Evolutionary conservation across 257 asterid genomes (phyloP).

Genomic region (Ilex aquifolium): DNA sequence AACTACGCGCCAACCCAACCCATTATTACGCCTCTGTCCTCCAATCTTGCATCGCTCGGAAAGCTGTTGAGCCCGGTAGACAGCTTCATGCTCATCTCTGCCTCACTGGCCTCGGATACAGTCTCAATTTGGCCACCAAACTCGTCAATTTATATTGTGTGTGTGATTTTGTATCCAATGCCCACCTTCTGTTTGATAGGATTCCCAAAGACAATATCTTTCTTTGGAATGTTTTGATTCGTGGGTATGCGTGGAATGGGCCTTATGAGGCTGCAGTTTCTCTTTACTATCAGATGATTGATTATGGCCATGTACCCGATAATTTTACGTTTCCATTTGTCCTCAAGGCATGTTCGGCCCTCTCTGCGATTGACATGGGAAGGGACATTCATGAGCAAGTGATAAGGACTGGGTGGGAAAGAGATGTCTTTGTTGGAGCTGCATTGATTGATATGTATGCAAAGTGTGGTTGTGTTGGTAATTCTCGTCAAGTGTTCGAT

Average conservation of each 20-base stretch:
- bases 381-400: not conserved
- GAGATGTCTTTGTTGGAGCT: not conserved
- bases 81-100: constrained; percentile 2
- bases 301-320: not conserved
- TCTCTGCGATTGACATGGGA: not conserved
- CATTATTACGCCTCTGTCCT: not conserved
- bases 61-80: not conserved
- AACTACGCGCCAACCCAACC: not conserved
- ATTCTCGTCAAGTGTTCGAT: not conserved
- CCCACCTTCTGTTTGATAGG: constrained; percentile 3
- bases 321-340: constrained; percentile 1
- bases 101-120: not conserved
- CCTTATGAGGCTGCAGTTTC: not conserved
- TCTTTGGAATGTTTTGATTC: constrained; percentile 5
- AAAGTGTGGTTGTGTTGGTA: not conserved
- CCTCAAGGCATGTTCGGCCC: constrained; percentile 1
- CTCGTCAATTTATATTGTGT: not conserved
- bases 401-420: not conserved
- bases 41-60: not conserved
- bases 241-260: constrained; percentile 5
- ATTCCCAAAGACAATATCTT: constrained; percentile 1
- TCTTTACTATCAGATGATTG: not conserved
- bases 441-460: constrained; percentile 1
- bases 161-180: not conserved
- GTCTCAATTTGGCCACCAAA: not conserved